Conservation (phyloP, 140 eudicot species). For the Oenanthe javanica region DNA sequence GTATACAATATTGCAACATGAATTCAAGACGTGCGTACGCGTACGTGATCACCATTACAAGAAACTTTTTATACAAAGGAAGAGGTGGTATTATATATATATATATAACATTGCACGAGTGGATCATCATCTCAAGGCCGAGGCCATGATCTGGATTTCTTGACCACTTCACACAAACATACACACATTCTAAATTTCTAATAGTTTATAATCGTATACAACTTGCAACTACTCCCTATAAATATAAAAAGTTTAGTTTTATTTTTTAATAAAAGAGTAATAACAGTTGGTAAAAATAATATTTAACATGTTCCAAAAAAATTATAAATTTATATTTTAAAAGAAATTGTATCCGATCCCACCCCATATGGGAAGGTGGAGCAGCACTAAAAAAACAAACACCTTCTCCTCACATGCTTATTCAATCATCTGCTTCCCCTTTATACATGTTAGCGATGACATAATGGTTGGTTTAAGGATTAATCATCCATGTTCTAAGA, state of each 20-base stretch:
- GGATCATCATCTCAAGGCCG: not conserved
- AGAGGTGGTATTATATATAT: not conserved
- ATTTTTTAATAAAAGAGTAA: too few species aligned
- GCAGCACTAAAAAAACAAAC: not conserved
- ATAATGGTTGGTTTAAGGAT: not conserved
- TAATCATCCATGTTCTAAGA: not conserved
- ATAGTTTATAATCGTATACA: too few species aligned
- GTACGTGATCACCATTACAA: not conserved
- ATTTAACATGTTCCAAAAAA: too few species aligned
- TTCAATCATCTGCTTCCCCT: not conserved
- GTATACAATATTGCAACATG: not conserved
- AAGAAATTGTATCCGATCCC: too few species aligned
- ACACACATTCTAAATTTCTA: too few species aligned
- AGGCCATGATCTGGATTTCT: not conserved
- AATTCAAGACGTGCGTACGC: not conserved
- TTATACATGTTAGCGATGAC: not conserved
- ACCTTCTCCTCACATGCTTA: not conserved
- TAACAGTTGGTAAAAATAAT: too few species aligned
- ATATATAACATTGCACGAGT: not conserved
- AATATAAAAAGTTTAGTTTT: too few species aligned
- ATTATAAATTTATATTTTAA: too few species aligned
- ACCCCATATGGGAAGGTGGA: not conserved
- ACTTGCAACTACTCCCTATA: too few species aligned
- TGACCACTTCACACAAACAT: too few species aligned
- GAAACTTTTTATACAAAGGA: not conserved